Evolutionary conservation across 208 protist species (phyloP).

Genomic region (Leishmania aethiopica): DNA sequence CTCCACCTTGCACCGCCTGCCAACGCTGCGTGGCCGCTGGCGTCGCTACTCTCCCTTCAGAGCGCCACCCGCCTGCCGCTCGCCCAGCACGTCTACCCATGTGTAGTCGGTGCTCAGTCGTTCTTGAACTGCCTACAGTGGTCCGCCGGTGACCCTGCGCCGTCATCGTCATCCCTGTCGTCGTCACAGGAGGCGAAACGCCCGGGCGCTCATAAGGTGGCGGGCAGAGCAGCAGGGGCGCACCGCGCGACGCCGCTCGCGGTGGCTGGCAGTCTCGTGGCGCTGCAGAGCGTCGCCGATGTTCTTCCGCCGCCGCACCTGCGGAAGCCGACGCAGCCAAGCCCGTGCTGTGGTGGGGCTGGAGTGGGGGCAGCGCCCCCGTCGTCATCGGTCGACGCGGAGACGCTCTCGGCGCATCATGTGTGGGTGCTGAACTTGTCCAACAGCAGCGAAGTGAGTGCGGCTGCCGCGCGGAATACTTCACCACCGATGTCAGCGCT

Average conservation of each 20-base stretch:
- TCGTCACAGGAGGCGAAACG: background rate
- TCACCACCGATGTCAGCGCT: slow-evolving; percentile 34
- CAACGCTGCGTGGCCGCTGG: slow-evolving; percentile 11
- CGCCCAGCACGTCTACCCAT: slow-evolving; percentile 37
- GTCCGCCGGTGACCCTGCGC: background rate
- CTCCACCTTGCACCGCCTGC: background rate
- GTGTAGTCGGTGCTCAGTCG: slow-evolving; percentile 42
- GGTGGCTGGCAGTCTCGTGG: slow-evolving; percentile 58
- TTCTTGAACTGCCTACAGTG: slow-evolving; percentile 80
- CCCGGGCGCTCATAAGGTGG: slow-evolving; percentile 1
- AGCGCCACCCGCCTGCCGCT: slow-evolving; percentile 12
- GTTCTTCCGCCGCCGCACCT: slow-evolving; percentile 24
- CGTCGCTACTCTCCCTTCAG: slow-evolving; percentile 20
- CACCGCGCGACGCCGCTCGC: slow-evolving; percentile 45
- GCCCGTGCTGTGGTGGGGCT: background rate
- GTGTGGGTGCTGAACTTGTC: slow-evolving; percentile 65
- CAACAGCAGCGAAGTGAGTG: background rate
- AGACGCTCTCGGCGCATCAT: slow-evolving; percentile 54
- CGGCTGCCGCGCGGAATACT: background rate
- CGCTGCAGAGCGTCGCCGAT: slow-evolving; percentile 12
- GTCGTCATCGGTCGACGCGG: slow-evolving; percentile 2
- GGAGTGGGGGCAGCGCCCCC: background rate
- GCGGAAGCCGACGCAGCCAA: background rate
- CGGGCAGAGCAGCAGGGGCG: slow-evolving; percentile 5
- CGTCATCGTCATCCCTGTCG: background rate